Base-by-base conservation (phyloP, 345 rosid genomes). In the Noccaea bulbosa region DNA sequence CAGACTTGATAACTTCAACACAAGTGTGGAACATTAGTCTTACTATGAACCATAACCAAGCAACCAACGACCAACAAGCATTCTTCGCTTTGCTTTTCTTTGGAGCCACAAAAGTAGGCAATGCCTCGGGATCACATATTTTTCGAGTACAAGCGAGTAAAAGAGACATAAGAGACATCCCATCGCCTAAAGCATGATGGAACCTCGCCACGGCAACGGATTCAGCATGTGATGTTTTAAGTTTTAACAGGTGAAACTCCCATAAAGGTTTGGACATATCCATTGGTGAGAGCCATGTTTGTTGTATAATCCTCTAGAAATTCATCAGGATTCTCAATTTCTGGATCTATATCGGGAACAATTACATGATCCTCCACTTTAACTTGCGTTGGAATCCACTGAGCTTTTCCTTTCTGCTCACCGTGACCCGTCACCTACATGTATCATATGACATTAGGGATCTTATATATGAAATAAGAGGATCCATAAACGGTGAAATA, bases 231-330 rank as follows among this genome's bases (percentile, higher is more conserved):
- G 81, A 74, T 20, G 89, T 86, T 61, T 69, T 84, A 6, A 86
- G 55, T 53, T 82, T 79, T 7, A 91, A 78, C 39, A 91, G 24
- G 66, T 88, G 96, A 17, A 91, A 51, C 48, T 91, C 93, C 96
- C 97, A 88, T n/a, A 87, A 67, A 0, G 93, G 97, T 58, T 83
- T 82, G 5, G 91, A 80, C 52, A 47, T 6, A 64, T 88, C 90
- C 64, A 91, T 15, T 2, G 90, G 85, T 1, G 72, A 60, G 65
- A 33, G 84, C 83, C 35, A 87, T 67, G 56, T 81, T 71, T 4
- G 93, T 77, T 39, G 81, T 65, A 80, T 91, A 87, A 52, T 88
- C 86, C 54, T 86, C 93, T 1, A 91, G 70, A 16, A 82, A 87
- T 34, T 77, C 61, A 59, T 83, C 83, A 2, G 88, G 83, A 9